These are phyloP conservation scores for Fusarium azukiicola DNA, from an alignment of 2,329 filamentous ascomycete genomes.

Conservation along the genomic window DNA sequence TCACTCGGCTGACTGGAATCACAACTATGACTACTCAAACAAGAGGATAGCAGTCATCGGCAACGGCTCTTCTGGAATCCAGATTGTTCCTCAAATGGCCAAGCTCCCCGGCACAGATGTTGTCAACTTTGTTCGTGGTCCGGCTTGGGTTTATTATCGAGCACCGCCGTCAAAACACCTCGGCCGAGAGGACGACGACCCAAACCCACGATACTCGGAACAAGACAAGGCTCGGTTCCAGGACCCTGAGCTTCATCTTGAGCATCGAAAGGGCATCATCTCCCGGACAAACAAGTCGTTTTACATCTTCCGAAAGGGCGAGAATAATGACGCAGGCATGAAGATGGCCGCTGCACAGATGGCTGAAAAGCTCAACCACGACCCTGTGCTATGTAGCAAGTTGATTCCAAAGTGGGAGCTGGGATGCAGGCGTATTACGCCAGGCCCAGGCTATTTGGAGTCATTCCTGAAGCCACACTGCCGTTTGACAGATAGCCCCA, in stretches of 20 bases:
- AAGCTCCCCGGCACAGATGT: conserved; percentile 57
- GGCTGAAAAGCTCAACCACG: conserved; percentile 48
- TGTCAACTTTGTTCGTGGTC: conserved; percentile 59
- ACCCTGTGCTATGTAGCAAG: conserved; percentile 47
- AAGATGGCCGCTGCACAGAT: conserved; percentile 49
- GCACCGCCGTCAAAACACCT: conserved; percentile 58
- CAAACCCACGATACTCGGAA: conserved; percentile 54
- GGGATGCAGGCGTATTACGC: conserved; percentile 47
- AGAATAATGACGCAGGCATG: conserved; percentile 49
- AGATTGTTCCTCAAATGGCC: conserved; percentile 49
- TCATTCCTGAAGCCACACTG: conserved; percentile 48
- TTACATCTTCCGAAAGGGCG: conserved; percentile 57
- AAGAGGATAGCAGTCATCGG: conserved; percentile 50
- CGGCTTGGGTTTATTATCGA: conserved; percentile 61
- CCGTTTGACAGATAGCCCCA: conserved; percentile 46
- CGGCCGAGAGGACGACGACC: conserved; percentile 54
- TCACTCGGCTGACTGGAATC: conserved; percentile 48
- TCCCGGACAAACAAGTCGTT: conserved; percentile 58
- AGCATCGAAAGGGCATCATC: conserved; percentile 66
- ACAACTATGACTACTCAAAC: conserved; percentile 45
- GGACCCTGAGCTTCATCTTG: conserved; percentile 73
- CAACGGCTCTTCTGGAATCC: conserved; percentile 48
- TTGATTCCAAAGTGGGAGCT: conserved; percentile 50
- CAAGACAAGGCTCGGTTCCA: conserved; percentile 72
- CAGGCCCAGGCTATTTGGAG: conserved; percentile 48